Conservation (phyloP, 345 rosid species). For the Camelina neglecta region DNA sequence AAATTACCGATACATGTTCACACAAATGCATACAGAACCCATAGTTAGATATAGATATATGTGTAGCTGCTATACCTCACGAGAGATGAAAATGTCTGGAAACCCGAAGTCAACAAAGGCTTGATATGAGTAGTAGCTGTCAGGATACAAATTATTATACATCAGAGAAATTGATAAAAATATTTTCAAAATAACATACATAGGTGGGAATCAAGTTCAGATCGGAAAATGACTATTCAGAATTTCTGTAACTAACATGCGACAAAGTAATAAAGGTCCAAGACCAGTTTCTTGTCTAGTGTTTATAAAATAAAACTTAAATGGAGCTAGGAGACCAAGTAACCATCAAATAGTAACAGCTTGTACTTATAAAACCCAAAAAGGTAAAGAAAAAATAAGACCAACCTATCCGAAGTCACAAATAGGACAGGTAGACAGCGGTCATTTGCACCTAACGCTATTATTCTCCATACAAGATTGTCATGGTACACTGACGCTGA, state of each 20-base stretch:
- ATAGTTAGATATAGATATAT: conserved; percentile 7
- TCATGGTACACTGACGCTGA: conserved; percentile 85
- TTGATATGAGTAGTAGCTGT: conserved; percentile 88
- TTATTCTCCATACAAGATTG: conserved; percentile 88
- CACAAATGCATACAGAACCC: conserved; percentile 15
- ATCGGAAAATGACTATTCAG: background rate
- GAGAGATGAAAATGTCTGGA: conserved; percentile 83
- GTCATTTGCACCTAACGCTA: conserved; percentile 84
- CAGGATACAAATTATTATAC: conserved; percentile 26
- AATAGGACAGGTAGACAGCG: conserved; percentile 80
- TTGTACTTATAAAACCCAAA: background rate
- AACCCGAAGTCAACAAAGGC: conserved; percentile 89
- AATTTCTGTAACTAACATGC: background rate
- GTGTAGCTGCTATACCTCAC: conserved; percentile 69
- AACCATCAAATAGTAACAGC: conserved; percentile 9
- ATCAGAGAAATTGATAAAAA: conserved; percentile 4
- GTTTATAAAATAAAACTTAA: background rate
- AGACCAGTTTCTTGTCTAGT: background rate
- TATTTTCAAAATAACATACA: background rate
- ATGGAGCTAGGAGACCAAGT: background rate
- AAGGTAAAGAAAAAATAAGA: conserved; percentile 22
- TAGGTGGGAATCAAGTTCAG: conserved; percentile 7
- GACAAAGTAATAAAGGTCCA: conserved; percentile 21
- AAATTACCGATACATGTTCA: background rate
- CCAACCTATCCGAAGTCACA: conserved; percentile 85